Evolutionary conservation across 148 eudicot genomes (phyloP).

Genomic region (Pharnaceum exiguum): DNA sequence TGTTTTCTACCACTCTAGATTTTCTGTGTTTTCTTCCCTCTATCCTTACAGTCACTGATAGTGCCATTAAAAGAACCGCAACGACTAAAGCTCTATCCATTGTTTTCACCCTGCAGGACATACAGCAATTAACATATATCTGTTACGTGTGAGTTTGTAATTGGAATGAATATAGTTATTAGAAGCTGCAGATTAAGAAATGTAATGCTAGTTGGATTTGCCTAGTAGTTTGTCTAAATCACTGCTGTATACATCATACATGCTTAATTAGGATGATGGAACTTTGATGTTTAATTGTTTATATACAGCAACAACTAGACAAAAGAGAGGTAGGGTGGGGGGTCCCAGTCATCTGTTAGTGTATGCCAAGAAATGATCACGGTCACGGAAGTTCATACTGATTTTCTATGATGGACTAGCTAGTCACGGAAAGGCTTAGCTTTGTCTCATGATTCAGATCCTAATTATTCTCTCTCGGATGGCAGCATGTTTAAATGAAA

Average conservation of each 20-base stretch:
- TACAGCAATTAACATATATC: background rate
- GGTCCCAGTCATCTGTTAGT: background rate
- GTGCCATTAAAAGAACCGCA: slow-evolving; percentile 2
- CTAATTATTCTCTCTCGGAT: background rate
- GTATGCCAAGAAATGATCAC: slow-evolving; percentile 4
- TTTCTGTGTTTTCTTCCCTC: slow-evolving; percentile 50
- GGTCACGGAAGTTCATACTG: slow-evolving; percentile 13
- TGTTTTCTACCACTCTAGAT: slow-evolving; percentile 15
- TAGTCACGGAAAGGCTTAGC: background rate
- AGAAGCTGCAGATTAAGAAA: background rate
- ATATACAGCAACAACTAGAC: background rate
- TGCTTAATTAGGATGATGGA: slow-evolving; percentile 9
- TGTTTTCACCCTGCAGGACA: slow-evolving; percentile 14
- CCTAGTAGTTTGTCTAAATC: background rate
- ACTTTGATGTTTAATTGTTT: background rate
- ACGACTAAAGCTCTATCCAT: slow-evolving; percentile 10
- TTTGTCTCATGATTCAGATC: no score
- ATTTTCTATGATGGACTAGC: background rate
- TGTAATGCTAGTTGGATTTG: background rate
- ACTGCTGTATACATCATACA: no score
- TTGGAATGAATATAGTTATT: no score
- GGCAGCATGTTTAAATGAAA: background rate
- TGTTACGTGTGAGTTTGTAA: no score
- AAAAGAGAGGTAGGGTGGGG: background rate
- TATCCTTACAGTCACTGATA: slow-evolving; percentile 4